Conservation (phyloP, 306 rosid species). For the Alnus glutinosa region DNA sequence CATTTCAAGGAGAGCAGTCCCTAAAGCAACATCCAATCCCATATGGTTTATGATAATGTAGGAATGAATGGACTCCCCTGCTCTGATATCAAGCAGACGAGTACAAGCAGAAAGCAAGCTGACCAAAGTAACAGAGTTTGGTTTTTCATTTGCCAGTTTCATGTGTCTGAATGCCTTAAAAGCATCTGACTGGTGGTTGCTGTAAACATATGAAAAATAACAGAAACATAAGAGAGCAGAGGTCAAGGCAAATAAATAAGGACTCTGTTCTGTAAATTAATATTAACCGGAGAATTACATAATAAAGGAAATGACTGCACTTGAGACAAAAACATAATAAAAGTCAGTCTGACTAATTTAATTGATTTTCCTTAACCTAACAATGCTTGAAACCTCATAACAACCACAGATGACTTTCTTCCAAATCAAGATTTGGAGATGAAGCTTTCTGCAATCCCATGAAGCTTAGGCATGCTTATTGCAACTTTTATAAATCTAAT, state of each 20-base stretch:
- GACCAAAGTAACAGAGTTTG: conserved; percentile 55
- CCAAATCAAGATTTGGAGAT: neutral
- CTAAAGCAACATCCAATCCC: conserved; percentile 44
- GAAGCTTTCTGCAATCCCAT: neutral
- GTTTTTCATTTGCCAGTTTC: conserved; percentile 32
- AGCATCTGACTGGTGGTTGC: conserved; percentile 36
- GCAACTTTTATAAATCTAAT: neutral
- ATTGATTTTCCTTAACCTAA: neutral
- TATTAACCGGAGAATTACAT: neutral
- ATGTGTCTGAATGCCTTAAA: conserved; percentile 38
- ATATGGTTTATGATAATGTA: conserved; percentile 32
- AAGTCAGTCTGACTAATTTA: neutral
- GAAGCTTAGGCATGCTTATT: neutral
- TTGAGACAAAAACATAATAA: neutral
- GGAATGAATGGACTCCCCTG: conserved; percentile 53
- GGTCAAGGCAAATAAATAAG: neutral
- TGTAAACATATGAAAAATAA: conserved; percentile 16
- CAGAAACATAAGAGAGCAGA: neutral
- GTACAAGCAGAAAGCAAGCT: conserved; percentile 60
- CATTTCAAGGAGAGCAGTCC: conserved; percentile 60
- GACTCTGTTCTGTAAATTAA: neutral
- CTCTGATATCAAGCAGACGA: conserved; percentile 27
- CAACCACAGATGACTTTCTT: neutral
- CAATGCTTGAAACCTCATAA: neutral
- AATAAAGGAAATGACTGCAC: neutral